Conservation (phyloP, 495 filamentous ascomycete genomes). For the Cercophora scortea region DNA sequence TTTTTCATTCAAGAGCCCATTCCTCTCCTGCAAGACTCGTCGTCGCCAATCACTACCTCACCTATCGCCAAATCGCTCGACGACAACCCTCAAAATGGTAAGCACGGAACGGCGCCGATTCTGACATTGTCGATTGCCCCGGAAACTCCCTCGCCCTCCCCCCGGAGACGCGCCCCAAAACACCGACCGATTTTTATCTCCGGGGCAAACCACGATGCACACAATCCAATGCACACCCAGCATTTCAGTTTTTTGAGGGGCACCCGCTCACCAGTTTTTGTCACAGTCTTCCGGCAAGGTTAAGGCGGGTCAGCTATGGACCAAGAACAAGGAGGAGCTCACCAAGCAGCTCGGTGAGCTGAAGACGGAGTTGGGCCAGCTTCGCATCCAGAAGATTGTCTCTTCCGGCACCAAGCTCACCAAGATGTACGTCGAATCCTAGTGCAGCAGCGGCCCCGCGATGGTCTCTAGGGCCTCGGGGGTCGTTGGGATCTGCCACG, state of each 20-base stretch:
- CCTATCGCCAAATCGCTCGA: slow-evolving; percentile 26
- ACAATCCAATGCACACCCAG: background rate
- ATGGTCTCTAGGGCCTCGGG: no score
- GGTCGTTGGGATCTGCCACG: no score
- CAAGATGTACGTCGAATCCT: slow-evolving; percentile 72
- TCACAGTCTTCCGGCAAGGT: slow-evolving; percentile 80
- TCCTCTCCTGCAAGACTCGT: slow-evolving; percentile 19
- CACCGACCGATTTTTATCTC: no score
- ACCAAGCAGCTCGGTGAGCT: slow-evolving; percentile 82
- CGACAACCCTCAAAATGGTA: slow-evolving; percentile 25
- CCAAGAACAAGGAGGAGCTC: slow-evolving; percentile 97
- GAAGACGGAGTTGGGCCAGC: slow-evolving; percentile 86
- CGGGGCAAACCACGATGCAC: background rate
- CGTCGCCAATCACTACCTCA: slow-evolving; percentile 21
- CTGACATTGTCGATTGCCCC: background rate
- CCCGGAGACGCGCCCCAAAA: background rate
- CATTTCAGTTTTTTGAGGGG: background rate
- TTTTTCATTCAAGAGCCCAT: slow-evolving; percentile 22
- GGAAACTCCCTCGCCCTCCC: background rate
- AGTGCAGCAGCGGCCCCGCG: background rate
- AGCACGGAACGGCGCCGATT: slow-evolving; percentile 1
- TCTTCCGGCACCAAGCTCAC: slow-evolving; percentile 88
- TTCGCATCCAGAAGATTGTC: slow-evolving; percentile 96
- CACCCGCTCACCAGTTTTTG: slow-evolving; percentile 23
- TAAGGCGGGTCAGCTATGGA: slow-evolving; percentile 92